A percentile compares a stretch with the other conserved stretches of the same genome.
phyloP scores from a whole-genome alignment of 2,329 filamentous ascomycete species.

The Plectosphaerella plurivora region DNA sequence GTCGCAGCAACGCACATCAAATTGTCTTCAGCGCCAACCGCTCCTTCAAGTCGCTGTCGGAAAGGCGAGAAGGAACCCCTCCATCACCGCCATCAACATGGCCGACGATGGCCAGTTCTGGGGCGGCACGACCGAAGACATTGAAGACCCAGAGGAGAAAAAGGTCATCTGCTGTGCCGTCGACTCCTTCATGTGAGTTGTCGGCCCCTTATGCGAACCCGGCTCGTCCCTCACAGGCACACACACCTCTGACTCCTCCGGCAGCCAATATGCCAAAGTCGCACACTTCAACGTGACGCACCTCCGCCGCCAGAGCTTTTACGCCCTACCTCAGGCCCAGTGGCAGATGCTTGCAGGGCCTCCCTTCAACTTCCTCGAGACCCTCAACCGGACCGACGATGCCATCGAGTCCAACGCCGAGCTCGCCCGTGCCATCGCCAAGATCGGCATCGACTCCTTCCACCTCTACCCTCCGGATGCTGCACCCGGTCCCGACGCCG shows the following conservation, averaged over 20 bases:
- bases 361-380: conserved; percentile 79
- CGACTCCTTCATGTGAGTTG: conserved; percentile 81
- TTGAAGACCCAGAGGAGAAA: conserved; percentile 74
- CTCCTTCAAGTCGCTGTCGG: not conserved
- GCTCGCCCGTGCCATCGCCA: conserved; percentile 73
- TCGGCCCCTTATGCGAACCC: not conserved
- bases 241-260: conserved; percentile 10
- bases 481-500: conserved; percentile 24
- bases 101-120: conserved; percentile 39
- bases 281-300: conserved; percentile 92
- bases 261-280: conserved; percentile 76
- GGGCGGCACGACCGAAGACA: conserved; percentile 59
- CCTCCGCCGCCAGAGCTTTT: conserved; percentile 85
- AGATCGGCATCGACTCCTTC: conserved; percentile 65
- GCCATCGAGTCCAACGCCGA: conserved; percentile 87
- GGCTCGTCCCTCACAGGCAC: not conserved
- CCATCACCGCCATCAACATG: conserved; percentile 14
- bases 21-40: no score
- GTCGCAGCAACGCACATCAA: no score
- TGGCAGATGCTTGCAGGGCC: conserved; percentile 77
- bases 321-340: conserved; percentile 78
- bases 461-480: conserved; percentile 34
- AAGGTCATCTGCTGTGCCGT: conserved; percentile 75
- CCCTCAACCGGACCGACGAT: conserved; percentile 72
- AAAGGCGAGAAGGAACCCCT: no score